phyloP scores from a whole-genome alignment of 192 early-diverging fungal species.

The Cetraspora pellucida region DNA sequence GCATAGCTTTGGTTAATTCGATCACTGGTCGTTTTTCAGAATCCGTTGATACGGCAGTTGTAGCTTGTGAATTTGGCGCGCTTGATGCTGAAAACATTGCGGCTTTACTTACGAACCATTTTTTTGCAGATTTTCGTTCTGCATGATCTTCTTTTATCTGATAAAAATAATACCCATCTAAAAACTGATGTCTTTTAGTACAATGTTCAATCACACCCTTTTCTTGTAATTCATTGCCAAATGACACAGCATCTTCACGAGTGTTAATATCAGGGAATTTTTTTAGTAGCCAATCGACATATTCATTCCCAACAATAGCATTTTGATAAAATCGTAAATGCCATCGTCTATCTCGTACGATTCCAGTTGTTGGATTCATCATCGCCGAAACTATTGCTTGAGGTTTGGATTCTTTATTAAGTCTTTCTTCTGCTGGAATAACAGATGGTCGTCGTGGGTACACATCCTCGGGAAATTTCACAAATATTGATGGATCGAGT shows the following conservation, averaged over 20 bases:
- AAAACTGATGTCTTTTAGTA: conserved; percentile 64
- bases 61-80: neutral
- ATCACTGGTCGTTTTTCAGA: conserved; percentile 28
- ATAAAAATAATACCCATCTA: conserved; percentile 94
- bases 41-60: neutral
- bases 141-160: conserved; percentile 61
- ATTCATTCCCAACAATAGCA: conserved; percentile 80
- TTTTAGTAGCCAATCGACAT: conserved; percentile 85
- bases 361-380: conserved; percentile 66
- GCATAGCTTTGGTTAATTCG: conserved; percentile 67
- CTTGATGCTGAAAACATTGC: conserved; percentile 35
- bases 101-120: conserved; percentile 52
- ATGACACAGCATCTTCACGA: conserved; percentile 72
- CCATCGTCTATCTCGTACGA: conserved; percentile 84
- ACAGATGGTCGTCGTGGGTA: conserved; percentile 7
- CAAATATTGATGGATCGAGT: conserved; percentile 46
- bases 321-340: conserved; percentile 74
- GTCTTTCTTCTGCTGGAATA: conserved; percentile 26
- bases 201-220: conserved; percentile 72
- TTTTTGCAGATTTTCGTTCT: conserved; percentile 40
- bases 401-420: conserved; percentile 45
- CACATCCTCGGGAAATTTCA: conserved; percentile 30
- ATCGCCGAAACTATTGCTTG: conserved; percentile 68
- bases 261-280: conserved; percentile 76
- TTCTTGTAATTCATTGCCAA: conserved; percentile 78